Base-by-base conservation (phyloP, 306 rosid species). In the Castanopsis chinensis region DNA sequence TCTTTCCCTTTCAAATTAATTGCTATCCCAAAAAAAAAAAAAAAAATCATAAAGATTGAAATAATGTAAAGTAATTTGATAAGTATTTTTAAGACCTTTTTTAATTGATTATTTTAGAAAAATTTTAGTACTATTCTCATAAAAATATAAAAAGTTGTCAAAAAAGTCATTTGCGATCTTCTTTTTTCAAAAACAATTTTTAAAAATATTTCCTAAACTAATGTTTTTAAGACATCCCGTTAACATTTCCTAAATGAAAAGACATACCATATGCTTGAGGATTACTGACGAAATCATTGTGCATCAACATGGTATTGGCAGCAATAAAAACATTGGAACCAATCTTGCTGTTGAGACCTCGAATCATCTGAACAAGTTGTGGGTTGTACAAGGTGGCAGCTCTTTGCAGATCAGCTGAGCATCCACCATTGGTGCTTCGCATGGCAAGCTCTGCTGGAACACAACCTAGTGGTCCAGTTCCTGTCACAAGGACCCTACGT, bases 381-480 rank as follows among this genome's bases (percentile, higher is more conserved):
- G 94, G 94, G 82, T 92, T 92, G 86, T 45, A 92, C 69, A 92
- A 80, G 5, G 73, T 0, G 3, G 97, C 91, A 18, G 97, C 97
- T 75, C 93, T 81, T 73, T 88, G 82, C 4, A 92, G 89, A 64
- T 92, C 97, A 1, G 75, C 85, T 7, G 84, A 76, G 9, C 97
- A 92, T 19, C 87, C 83, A 18, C 97, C 97, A 0, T 9, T 76
- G 76, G 67, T 64, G 87, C 94, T 74, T 28, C 81, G 88, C 86
- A 41, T 15, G 0, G 97, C 97, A 79, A 88, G 71, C 81, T 90
- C 93, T 0, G 97, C 93, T 0, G 97, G 97, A 30, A 79, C 97
- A 67, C 97, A 92, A 21, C 94, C 97, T 84, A 92, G 65, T 32
- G 97, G 93, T 64, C 97, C 97, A 10, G 93, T 92, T 0, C 93